These are phyloP conservation scores for Boletus edulis DNA, from an alignment of 768 basidiomycete genomes.

Conservation along the genomic window DNA sequence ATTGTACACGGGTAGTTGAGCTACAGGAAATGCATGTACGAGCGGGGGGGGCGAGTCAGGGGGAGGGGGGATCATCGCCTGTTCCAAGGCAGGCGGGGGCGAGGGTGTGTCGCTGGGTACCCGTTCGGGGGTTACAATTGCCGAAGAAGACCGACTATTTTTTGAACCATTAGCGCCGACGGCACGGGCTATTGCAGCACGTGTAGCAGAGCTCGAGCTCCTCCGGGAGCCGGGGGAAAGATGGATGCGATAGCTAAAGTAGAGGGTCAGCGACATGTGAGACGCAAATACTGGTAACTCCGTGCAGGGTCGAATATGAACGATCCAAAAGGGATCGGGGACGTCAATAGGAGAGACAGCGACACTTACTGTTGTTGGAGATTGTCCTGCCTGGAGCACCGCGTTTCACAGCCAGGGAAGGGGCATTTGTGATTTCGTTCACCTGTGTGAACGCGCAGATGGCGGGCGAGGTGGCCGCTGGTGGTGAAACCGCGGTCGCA, in stretches of 20 bases:
- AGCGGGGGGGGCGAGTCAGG: conserved; percentile 58
- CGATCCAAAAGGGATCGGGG: background rate
- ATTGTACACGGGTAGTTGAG: conserved; percentile 21
- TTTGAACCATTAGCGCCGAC: conserved; percentile 27
- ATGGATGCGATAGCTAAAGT: conserved; percentile 71
- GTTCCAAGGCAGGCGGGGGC: conserved; percentile 46
- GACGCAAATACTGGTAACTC: conserved; percentile 5
- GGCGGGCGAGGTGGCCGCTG: conserved; percentile 84
- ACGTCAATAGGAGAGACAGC: background rate
- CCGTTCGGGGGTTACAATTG: conserved; percentile 26
- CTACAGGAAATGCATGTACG: conserved; percentile 39
- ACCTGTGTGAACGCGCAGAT: conserved; percentile 88
- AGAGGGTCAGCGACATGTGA: conserved; percentile 10
- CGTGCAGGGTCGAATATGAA: conserved; percentile 14
- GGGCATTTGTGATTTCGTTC: conserved; percentile 92
- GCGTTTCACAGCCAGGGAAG: conserved; percentile 92
- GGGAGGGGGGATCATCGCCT: conserved; percentile 39
- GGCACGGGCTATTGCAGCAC: conserved; percentile 54
- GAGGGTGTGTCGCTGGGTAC: conserved; percentile 24
- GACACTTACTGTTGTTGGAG: conserved; percentile 44
- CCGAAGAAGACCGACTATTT: conserved; percentile 25
- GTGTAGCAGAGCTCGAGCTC: conserved; percentile 51
- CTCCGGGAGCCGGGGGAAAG: conserved; percentile 76
- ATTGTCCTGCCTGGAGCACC: conserved; percentile 89
- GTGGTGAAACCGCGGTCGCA: conserved; percentile 85